phyloP scores from a whole-genome alignment of 345 rosid genomes.

The Moricandia moricandioides region DNA sequence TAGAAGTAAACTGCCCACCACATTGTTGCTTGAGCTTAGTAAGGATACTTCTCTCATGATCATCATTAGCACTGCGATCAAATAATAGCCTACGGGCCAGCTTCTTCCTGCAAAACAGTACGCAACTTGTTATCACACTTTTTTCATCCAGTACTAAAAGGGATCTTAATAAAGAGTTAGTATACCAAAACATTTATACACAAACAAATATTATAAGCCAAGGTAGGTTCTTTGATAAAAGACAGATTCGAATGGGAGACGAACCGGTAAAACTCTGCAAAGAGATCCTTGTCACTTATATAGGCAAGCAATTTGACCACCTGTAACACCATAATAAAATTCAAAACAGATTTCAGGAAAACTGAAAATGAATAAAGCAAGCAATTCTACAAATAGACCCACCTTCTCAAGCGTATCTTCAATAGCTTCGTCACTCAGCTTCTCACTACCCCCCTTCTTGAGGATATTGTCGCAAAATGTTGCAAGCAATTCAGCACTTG shows the following conservation, averaged over 20 bases:
- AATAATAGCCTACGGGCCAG: slow-evolving; percentile 68
- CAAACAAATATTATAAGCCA: neutral
- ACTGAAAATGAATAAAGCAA: neutral
- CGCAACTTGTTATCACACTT: neutral
- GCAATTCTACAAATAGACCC: neutral
- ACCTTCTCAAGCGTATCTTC: slow-evolving; percentile 48
- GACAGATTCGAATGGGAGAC: neutral
- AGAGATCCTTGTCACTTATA: slow-evolving; percentile 79
- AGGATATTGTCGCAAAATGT: slow-evolving; percentile 45
- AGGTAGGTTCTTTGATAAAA: neutral
- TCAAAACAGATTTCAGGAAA: neutral
- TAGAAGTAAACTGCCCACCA: slow-evolving; percentile 64
- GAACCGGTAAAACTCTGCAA: slow-evolving; percentile 81
- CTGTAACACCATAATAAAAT: slow-evolving; percentile 40
- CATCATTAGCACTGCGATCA: slow-evolving; percentile 70
- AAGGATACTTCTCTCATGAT: slow-evolving; percentile 73
- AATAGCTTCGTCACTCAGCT: slow-evolving; percentile 43
- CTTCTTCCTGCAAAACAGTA: slow-evolving; percentile 46
- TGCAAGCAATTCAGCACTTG: slow-evolving; percentile 43
- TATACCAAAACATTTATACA: neutral
- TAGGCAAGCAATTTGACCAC: slow-evolving; percentile 89
- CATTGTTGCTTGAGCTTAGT: slow-evolving; percentile 68
- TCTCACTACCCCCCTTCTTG: slow-evolving; percentile 45
- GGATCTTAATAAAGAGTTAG: neutral
- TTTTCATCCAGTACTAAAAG: neutral